Evolutionary conservation across 805 yeast species (phyloP).

Genomic region (Saccharomycopsis sp.): DNA sequence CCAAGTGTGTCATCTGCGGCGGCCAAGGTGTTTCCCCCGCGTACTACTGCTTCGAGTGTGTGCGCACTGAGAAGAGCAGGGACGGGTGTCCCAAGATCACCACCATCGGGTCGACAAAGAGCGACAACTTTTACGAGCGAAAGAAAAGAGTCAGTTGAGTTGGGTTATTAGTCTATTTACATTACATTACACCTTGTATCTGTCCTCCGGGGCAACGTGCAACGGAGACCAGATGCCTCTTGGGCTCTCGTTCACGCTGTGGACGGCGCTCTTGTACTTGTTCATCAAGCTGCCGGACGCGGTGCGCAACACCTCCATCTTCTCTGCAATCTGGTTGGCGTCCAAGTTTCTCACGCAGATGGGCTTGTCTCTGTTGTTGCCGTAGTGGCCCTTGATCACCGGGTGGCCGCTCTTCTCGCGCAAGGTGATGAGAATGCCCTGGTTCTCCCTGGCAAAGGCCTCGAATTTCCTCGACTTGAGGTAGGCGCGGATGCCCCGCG

Average conservation of each 20-base stretch:
- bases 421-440: conserved; percentile 65
- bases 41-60: conserved; percentile 80
- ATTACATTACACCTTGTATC: conserved; percentile 37
- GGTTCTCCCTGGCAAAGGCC: conserved; percentile 48
- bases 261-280: conserved; percentile 64
- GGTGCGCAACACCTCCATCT: conserved; percentile 54
- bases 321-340: conserved; percentile 50
- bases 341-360: conserved; percentile 73
- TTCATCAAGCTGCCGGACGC: conserved; percentile 55
- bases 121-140: conserved; percentile 56
- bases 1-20: conserved; percentile 75
- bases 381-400: conserved; percentile 49
- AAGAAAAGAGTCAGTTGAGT: too few species aligned
- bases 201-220: conserved; percentile 51
- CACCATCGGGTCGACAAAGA: conserved; percentile 69
- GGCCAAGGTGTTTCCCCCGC: conserved; percentile 55
- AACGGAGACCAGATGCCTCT: conserved; percentile 98
- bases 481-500: conserved; percentile 71
- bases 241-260: conserved; percentile 70
- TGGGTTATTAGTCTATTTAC: too few species aligned
- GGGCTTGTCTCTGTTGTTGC: conserved; percentile 38
- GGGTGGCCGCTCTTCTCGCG: conserved; percentile 79
- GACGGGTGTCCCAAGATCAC: conserved; percentile 89
- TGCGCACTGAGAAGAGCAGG: conserved; percentile 63
- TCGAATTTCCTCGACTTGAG: conserved; percentile 43